Percentiles rank a stretch among this genome's conserved stretches.
These are phyloP conservation scores for Colletotrichum karsti DNA, from an alignment of 2,329 filamentous ascomycete genomes.

Conservation along the genomic window DNA sequence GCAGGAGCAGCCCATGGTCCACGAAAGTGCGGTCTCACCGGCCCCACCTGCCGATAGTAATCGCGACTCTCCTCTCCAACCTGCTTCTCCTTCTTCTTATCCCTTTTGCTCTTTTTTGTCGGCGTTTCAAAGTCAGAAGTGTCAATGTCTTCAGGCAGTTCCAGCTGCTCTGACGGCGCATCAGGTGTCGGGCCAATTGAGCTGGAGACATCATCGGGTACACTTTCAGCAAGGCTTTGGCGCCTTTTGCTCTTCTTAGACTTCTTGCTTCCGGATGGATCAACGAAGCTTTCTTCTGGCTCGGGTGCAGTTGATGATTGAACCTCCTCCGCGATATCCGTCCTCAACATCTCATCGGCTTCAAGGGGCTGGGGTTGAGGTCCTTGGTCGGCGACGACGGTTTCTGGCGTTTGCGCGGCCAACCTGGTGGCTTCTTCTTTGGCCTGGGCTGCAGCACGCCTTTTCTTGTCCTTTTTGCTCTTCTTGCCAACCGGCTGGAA, in stretches of 20 bases:
- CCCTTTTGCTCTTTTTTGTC: slow-evolving; percentile 34
- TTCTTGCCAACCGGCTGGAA: slow-evolving; percentile 33
- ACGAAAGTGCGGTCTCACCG: neutral
- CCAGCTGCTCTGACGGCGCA: neutral
- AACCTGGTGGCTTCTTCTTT: neutral
- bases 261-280: neutral
- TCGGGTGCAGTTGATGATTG: neutral
- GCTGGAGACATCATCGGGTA: neutral
- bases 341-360: neutral
- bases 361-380: neutral
- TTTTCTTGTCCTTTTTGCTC: slow-evolving; percentile 30
- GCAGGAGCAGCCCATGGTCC: too few species aligned
- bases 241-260: slow-evolving; percentile 35
- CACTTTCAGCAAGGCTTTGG: slow-evolving; percentile 14
- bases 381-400: neutral
- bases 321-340: neutral
- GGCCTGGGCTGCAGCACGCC: neutral
- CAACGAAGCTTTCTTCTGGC: neutral
- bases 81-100: slow-evolving; percentile 39
- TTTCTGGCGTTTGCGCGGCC: neutral
- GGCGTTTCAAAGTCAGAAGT: slow-evolving; percentile 7
- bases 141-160: neutral
- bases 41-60: too few species aligned
- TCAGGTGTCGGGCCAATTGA: neutral
- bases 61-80: slow-evolving; percentile 8